Percentiles rank a stretch among this genome's conserved stretches.
Conservation (phyloP, 768 basidiomycete species). For the Suillus subluteus region DNA sequence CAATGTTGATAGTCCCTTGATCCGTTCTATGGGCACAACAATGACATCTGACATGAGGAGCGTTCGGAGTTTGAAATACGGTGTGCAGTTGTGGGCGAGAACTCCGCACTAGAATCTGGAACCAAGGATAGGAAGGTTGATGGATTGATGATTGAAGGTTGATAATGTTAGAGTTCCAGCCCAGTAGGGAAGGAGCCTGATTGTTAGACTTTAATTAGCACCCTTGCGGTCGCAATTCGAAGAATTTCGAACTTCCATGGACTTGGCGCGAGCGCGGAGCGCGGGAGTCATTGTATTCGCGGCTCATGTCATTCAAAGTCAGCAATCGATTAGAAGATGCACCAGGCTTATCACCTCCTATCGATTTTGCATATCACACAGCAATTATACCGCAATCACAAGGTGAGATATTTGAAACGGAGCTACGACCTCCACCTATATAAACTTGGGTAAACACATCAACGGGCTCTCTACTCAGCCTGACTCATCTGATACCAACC, state of each 20-base stretch:
- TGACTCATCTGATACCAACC: neutral
- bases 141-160: neutral
- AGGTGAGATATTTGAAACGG: neutral
- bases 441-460: neutral
- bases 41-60: neutral
- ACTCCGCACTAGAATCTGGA: neutral
- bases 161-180: neutral
- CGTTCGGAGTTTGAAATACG: neutral
- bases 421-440: neutral
- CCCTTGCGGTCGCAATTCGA: neutral
- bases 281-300: neutral
- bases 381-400: neutral
- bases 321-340: neutral
- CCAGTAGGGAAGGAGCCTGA: neutral
- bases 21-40: neutral
- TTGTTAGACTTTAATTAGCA: neutral
- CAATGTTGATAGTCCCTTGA: neutral
- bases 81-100: neutral
- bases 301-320: neutral
- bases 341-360: too few species aligned
- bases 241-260: neutral
- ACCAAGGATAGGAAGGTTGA: neutral
- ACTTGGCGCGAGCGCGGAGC: neutral
- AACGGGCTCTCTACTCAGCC: neutral
- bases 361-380: too few species aligned